phyloP scores from a whole-genome alignment of 1,139 yeast genomes.

The Hyphopichia fennica region DNA sequence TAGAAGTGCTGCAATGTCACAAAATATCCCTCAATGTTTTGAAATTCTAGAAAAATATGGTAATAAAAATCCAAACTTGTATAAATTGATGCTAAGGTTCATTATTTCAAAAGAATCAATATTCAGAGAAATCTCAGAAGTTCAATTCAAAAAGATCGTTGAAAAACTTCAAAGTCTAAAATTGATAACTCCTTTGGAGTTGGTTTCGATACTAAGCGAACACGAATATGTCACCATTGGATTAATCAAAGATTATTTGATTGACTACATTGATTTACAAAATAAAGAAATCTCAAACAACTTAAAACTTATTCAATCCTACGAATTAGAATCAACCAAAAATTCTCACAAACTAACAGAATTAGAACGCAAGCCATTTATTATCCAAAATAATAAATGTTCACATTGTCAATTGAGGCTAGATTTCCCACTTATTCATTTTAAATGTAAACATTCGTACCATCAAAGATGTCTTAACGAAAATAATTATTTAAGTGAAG shows the following conservation, averaged over 20 bases:
- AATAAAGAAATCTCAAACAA: constrained; percentile 70
- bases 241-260: constrained; percentile 65
- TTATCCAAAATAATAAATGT: constrained; percentile 71
- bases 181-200: constrained; percentile 72
- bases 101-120: constrained; percentile 59
- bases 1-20: constrained; percentile 58
- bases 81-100: constrained; percentile 62
- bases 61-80: constrained; percentile 61
- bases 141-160: constrained; percentile 46
- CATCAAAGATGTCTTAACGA: constrained; percentile 80
- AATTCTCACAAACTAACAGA: constrained; percentile 56
- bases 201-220: constrained; percentile 64
- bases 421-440: constrained; percentile 81
- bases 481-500: constrained; percentile 24
- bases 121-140: constrained; percentile 54
- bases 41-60: constrained; percentile 62
- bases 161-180: constrained; percentile 52
- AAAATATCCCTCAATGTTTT: constrained; percentile 58
- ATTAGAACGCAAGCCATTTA: constrained; percentile 53
- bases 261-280: constrained; percentile 61
- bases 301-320: constrained; percentile 63
- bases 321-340: constrained; percentile 63
- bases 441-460: constrained; percentile 83
- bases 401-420: constrained; percentile 66
- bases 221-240: constrained; percentile 74